phyloP scores from a whole-genome alignment of 108 stramenopile genomes.

The Skeletonema marinoi region DNA sequence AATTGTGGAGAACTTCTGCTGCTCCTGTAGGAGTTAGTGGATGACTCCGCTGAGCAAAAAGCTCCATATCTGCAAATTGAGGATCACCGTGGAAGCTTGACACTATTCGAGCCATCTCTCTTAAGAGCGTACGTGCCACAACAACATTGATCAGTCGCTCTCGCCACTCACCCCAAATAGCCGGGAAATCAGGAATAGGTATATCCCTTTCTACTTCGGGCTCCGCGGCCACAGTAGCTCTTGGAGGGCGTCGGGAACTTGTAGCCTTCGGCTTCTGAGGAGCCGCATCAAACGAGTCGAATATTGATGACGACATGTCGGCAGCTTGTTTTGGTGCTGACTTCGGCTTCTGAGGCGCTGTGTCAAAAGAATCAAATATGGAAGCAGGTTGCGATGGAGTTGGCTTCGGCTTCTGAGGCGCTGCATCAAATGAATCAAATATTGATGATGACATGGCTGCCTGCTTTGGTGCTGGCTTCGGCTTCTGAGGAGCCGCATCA shows the following conservation, averaged over 20 bases:
- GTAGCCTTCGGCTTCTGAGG: constrained; percentile 15
- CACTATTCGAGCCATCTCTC: constrained; percentile 66
- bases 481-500: too few species aligned
- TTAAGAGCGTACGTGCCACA: constrained; percentile 62
- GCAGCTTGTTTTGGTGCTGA: constrained; percentile 11
- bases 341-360: constrained; percentile 21
- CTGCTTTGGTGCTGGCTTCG: neutral
- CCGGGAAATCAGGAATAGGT: constrained; percentile 22
- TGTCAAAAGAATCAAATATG: constrained; percentile 69
- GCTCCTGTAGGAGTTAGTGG: constrained; percentile 56
- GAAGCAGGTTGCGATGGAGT: constrained; percentile 22
- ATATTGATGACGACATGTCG: constrained; percentile 56
- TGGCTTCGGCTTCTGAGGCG: too few species aligned
- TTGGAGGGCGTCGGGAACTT: neutral
- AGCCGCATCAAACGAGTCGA: constrained; percentile 60
- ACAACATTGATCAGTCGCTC: constrained; percentile 30
- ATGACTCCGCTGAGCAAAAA: constrained; percentile 27
- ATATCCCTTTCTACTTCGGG: constrained; percentile 15
- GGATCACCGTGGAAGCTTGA: constrained; percentile 59
- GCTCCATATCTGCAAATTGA: constrained; percentile 24
- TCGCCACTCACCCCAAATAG: constrained; percentile 73
- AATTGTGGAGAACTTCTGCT: constrained; percentile 64
- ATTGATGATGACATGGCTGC: neutral
- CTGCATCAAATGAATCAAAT: too few species aligned
- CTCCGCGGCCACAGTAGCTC: neutral